These are phyloP conservation scores for Pinus taeda DNA, from an alignment of 75 land plant species.

Conservation along the genomic window DNA sequence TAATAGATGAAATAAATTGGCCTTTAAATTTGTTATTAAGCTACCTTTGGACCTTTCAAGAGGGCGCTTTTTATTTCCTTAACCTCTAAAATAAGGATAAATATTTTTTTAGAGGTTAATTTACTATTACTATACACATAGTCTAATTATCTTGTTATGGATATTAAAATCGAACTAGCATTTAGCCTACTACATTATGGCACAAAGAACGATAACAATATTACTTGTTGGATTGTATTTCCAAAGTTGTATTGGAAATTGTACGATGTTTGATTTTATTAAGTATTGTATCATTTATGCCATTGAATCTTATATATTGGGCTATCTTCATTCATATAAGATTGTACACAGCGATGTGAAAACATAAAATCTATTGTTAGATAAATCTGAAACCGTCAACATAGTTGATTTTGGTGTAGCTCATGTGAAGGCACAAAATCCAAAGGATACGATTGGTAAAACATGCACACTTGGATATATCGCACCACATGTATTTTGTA, in stretches of 20 bases:
- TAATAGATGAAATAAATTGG: conserved; percentile 74
- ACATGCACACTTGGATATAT: conserved; percentile 94
- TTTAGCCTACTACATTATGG: neutral
- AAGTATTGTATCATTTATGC: neutral
- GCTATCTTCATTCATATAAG: conserved; percentile 91
- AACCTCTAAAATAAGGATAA: neutral
- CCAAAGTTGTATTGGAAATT: neutral
- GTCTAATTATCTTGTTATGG: neutral
- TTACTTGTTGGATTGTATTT: neutral
- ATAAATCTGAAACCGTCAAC: conserved; percentile 65
- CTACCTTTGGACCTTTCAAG: conserved; percentile 88
- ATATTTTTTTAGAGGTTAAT: neutral
- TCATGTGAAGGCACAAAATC: conserved; percentile 86
- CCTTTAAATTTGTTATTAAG: conserved; percentile 76
- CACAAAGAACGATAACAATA: neutral
- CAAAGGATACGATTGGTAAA: conserved; percentile 93
- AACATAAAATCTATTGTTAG: conserved; percentile 92
- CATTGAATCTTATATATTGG: conserved; percentile 42
- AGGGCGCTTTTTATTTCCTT: conserved; percentile 63
- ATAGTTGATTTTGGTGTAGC: conserved; percentile 98
- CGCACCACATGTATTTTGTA: conserved; percentile 81
- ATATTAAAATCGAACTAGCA: neutral
- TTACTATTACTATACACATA: neutral
- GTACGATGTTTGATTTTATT: neutral
- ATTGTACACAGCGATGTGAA: conserved; percentile 96